Conservation (phyloP, 768 basidiomycete species). For the Crassisporium funariophilum region DNA sequence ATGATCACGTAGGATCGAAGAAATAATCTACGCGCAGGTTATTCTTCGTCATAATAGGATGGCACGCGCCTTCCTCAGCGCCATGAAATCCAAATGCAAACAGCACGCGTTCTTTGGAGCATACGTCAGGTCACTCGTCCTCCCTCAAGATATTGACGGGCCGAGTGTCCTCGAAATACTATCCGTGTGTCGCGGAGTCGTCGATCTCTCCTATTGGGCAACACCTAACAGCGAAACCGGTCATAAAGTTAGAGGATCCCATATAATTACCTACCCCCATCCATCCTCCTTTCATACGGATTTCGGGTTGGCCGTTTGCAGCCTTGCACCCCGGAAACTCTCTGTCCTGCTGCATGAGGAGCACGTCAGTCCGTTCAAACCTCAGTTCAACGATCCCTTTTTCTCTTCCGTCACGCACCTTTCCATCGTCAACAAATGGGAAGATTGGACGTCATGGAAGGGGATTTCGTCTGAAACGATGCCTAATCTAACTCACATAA, state of each 20-base stretch:
- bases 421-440: constrained; percentile 42
- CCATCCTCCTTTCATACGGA: constrained; percentile 11
- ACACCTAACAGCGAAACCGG: constrained; percentile 18
- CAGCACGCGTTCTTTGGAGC: constrained; percentile 34
- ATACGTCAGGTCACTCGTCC: constrained; percentile 37
- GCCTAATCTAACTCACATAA: constrained; percentile 37
- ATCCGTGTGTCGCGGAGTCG: constrained; percentile 35
- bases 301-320: constrained; percentile 20
- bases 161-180: constrained; percentile 33
- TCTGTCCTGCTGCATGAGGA: constrained; percentile 32
- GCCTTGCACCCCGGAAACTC: constrained; percentile 32
- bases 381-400: constrained; percentile 29
- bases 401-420: constrained; percentile 41
- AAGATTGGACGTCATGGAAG: constrained; percentile 43
- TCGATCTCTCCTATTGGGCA: constrained; percentile 40
- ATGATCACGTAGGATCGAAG: constrained; percentile 33
- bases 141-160: constrained; percentile 36
- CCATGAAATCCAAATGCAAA: constrained; percentile 36
- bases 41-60: constrained; percentile 33
- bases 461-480: constrained; percentile 21
- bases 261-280: not conserved
- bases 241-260: not conserved
- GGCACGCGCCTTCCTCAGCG: constrained; percentile 37
- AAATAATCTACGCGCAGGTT: constrained; percentile 36
- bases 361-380: constrained; percentile 17